Base-by-base conservation (phyloP, 129 eudicot species). In the Tanacetum coccineum region DNA sequence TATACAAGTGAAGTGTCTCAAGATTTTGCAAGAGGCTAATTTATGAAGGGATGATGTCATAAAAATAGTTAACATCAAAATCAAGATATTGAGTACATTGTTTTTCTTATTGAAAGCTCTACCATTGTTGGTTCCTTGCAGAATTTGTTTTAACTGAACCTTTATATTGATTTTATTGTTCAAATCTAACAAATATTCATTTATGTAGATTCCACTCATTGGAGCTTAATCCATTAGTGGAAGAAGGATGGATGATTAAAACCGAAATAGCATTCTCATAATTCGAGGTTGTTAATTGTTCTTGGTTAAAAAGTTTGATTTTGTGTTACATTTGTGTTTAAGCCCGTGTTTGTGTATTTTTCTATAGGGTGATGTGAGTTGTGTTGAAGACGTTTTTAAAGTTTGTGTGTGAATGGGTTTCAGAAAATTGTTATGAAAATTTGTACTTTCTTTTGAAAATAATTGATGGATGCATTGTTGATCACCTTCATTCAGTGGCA, bases 241-340 rank as follows among this genome's bases (percentile, higher is more conserved):
- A n/a, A 1, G 98, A 93, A 81, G 79, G 76, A 84, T 93, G 92
- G 90, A 86, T 84, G 87, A 76, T 84, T 40, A 95, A 93, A 76
- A 60, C 84, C 17, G 96, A 88, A 78, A 86, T 88, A 71, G 96
- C 98, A 12, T 86, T 93, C 68, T 77, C 96, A 14, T 80, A 93
- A 50, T 71, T 86, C 53, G 95, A 88, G 88, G 98, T 93, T 70
- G 21, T 11, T 14, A 22, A n/a, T 10, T 14, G 13, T 70, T 65
- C 40, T 17, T 53, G 49, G 21, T 28, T 63, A 11, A 50, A 26
- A 13, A 13, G 5, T n/a, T 28, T 44, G 2, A 11, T 69, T 46
- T 28, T 26, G 36, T 51, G 30, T 36, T 60, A 36, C 1, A 13
- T 58, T 0, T 21, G n/a, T 49, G 40, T 22, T 46, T 56, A 26